A percentile compares a stretch with the other conserved stretches of the same genome.
phyloP scores from a whole-genome alignment of 1,284 basidiomycete species.

The Clitocybe nebularis region DNA sequence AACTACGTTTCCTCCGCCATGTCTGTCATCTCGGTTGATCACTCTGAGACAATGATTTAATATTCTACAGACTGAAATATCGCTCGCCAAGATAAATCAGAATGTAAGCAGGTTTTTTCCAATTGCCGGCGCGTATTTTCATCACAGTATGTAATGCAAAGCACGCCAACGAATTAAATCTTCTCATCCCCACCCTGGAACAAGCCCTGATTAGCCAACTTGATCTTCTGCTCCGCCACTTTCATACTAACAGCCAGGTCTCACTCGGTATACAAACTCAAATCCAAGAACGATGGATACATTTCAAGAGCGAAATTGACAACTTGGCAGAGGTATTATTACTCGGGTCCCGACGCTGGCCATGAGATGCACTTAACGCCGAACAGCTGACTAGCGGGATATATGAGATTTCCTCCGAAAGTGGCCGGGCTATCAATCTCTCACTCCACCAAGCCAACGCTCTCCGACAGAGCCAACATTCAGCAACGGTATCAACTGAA shows the following conservation, averaged over 20 bases:
- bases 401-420: constrained; percentile 21
- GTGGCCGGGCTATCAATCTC: constrained; percentile 20
- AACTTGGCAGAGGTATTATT: constrained; percentile 13
- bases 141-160: constrained; percentile 1
- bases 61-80: constrained; percentile 8
- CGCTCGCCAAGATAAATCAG: constrained; percentile 13
- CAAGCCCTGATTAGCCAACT: constrained; percentile 11
- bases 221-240: constrained; percentile 11
- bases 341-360: not conserved
- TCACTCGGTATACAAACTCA: constrained; percentile 14
- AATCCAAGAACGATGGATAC: constrained; percentile 12
- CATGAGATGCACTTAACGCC: constrained; percentile 10
- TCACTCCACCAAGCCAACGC: constrained; percentile 26
- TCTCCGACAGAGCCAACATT: constrained; percentile 15
- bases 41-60: not conserved
- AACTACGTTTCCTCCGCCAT: constrained; percentile 6
- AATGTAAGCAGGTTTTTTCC: constrained; percentile 9
- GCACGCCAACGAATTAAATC: constrained; percentile 16
- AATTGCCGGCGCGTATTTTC: not conserved
- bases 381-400: constrained; percentile 15
- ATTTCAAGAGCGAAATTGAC: constrained; percentile 11
- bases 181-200: constrained; percentile 11
- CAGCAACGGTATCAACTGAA: constrained; percentile 30
- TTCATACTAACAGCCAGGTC: constrained; percentile 9
- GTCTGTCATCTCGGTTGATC: constrained; percentile 1